Evolutionary conservation across 768 basidiomycete species (phyloP).

Genomic region (Leucogyrophana mollusca): DNA sequence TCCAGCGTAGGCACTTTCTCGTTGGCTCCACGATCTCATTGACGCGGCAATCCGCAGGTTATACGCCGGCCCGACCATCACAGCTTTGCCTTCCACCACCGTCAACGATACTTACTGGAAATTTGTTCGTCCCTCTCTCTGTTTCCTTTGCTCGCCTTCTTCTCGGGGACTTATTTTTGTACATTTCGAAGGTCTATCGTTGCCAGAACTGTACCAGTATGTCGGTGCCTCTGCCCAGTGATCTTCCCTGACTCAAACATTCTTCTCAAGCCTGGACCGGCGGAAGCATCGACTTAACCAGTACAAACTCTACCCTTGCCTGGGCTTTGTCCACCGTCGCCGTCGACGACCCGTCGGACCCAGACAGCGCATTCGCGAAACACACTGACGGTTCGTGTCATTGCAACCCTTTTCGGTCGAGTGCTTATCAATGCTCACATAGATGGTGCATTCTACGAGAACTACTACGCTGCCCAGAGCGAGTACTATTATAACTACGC

Average conservation of each 20-base stretch:
- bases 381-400: constrained; percentile 56
- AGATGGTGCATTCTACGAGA: no score
- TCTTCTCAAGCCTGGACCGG: constrained; percentile 34
- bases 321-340: constrained; percentile 47
- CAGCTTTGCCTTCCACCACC: constrained; percentile 46
- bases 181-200: no score
- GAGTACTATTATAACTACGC: no score
- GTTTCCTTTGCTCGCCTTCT: no score
- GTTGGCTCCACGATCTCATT: no score
- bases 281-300: constrained; percentile 33
- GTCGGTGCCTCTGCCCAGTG: constrained; percentile 16
- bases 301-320: constrained; percentile 38
- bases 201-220: constrained; percentile 51
- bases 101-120: constrained; percentile 66
- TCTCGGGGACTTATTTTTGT: no score
- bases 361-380: constrained; percentile 49
- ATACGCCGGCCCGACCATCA: constrained; percentile 51
- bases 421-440: no score
- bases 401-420: not conserved
- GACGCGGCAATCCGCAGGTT: constrained; percentile 24
- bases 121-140: constrained; percentile 17
- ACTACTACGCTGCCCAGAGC: no score
- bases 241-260: not conserved
- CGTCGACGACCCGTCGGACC: constrained; percentile 50
- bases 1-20: not conserved